Evolutionary conservation across 257 asterid species (phyloP), one percentile per base, ranked within the genome.

Genomic region (Nemophila menziesii): DNA sequence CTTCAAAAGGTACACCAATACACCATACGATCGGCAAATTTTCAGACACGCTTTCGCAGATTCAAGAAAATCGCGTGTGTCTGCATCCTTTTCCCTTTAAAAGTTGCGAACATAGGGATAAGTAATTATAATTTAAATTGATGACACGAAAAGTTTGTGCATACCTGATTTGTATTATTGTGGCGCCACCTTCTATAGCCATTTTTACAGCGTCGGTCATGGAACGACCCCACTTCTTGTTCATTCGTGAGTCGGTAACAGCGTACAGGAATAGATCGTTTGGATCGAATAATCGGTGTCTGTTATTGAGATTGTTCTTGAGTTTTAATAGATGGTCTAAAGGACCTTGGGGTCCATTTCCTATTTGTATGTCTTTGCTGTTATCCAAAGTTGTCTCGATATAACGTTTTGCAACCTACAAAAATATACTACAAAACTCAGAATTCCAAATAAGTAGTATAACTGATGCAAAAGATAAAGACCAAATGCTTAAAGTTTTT

Each of bases 221-320:
- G 58, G 89, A 76, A 52, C 67, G 98, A 18, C 83, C 86, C 96
- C 93, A 81, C 58, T 57, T 78, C 48, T 65, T 69, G 71, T 89
- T 89, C 95, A 80, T 89, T 67, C 80, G 63, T 6, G 95, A 68
- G 83, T 89, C 98, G 12, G 98, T 89, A 62, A 89, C 96, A 55
- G 95, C 98, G 56, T 89, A 89, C 22, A 89, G 54, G 62, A 80
- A 78, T 65, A 89, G 95, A 60, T 57, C 71, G 18, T 60, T 72
- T 5, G 95, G 92, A 57, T 76, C 69, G 57, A 89, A 89, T 43
- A 66, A 60, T 16, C 40, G 68, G 22, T 62, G 71, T 12, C 45
- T 39, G 19, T 55, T 51, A 51, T 9, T 19, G 21, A 68, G 39
- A 39, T 49, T 65, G 41, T 59, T 60, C 72, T 76, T 80, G 45